Percentiles rank a stretch among this genome's conserved stretches.
phyloP scores from a whole-genome alignment of 176 grass and related monocot genomes.

The Avena atlantica region DNA sequence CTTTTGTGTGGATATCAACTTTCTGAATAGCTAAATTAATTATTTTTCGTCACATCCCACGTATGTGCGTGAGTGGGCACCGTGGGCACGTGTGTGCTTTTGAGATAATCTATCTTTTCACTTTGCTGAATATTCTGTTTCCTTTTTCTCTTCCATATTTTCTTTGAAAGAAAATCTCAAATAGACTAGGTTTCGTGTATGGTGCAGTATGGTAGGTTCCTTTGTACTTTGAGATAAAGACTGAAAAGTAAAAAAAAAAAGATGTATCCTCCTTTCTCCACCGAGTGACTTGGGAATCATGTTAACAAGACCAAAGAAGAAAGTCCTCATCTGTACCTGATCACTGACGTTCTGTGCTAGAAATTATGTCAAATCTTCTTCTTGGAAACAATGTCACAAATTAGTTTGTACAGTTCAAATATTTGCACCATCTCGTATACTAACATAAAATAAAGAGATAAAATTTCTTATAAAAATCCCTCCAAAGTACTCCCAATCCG shows the following conservation, averaged over 20 bases:
- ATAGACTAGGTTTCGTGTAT: constrained; percentile 19
- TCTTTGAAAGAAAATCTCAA: background rate
- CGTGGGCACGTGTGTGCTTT: constrained; percentile 37
- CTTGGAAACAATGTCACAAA: background rate
- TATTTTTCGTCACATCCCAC: background rate
- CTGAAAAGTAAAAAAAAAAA: background rate
- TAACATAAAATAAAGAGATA: background rate
- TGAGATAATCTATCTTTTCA: constrained; percentile 17
- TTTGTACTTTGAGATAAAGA: background rate
- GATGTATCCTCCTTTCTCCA: background rate
- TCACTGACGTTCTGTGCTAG: background rate
- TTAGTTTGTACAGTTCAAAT: background rate
- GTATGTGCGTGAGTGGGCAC: constrained; percentile 23
- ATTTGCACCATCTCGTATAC: background rate
- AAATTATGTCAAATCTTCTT: background rate
- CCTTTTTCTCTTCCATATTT: background rate
- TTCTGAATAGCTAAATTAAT: constrained; percentile 1
- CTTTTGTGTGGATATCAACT: constrained; percentile 20
- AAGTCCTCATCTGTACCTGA: background rate
- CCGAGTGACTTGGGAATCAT: background rate
- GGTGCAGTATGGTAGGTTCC: background rate
- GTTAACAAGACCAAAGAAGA: background rate
- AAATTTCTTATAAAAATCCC: background rate
- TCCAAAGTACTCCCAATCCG: background rate
- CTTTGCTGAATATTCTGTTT: constrained; percentile 27